Evolutionary conservation across 2,329 filamentous ascomycete genomes (phyloP).

Genomic region (Cladosporium phlei): DNA sequence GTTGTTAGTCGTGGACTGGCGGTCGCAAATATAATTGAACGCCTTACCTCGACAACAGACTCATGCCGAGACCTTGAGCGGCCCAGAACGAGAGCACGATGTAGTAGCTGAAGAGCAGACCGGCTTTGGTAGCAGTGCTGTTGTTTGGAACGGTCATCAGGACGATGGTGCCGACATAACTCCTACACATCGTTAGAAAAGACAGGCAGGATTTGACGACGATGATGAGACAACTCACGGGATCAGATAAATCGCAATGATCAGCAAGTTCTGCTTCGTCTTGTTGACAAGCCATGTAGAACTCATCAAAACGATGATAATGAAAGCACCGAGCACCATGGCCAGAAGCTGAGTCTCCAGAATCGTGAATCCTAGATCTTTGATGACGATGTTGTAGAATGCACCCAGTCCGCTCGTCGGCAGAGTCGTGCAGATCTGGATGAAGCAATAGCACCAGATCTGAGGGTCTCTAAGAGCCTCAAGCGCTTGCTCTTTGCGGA

Average conservation of each 20-base stretch:
- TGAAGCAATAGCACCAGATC: constrained; percentile 38
- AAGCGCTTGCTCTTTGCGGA: constrained; percentile 50
- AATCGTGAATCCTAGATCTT: constrained; percentile 59
- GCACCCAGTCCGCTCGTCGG: constrained; percentile 68
- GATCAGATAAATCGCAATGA: constrained; percentile 62
- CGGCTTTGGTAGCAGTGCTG: constrained; percentile 55
- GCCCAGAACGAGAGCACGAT: constrained; percentile 75
- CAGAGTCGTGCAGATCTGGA: constrained; percentile 67
- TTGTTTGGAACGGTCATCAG: constrained; percentile 64
- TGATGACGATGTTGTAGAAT: constrained; percentile 71
- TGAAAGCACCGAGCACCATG: constrained; percentile 71
- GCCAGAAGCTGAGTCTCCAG: constrained; percentile 68
- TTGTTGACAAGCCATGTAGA: constrained; percentile 66
- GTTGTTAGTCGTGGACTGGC: not conserved
- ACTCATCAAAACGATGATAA: constrained; percentile 63
- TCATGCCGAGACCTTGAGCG: constrained; percentile 38
- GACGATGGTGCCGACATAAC: constrained; percentile 66
- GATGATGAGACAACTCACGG: constrained; percentile 46
- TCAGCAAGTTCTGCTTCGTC: constrained; percentile 62
- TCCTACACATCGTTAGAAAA: constrained; percentile 43
- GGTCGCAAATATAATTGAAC: constrained; percentile 46
- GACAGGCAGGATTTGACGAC: too few relatives aligned
- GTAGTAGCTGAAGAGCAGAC: constrained; percentile 69
- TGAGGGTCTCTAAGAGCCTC: constrained; percentile 63
- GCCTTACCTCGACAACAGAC: constrained; percentile 16